Conservation (phyloP, 1,139 yeast species). For the Yamadazyma conglobata region DNA sequence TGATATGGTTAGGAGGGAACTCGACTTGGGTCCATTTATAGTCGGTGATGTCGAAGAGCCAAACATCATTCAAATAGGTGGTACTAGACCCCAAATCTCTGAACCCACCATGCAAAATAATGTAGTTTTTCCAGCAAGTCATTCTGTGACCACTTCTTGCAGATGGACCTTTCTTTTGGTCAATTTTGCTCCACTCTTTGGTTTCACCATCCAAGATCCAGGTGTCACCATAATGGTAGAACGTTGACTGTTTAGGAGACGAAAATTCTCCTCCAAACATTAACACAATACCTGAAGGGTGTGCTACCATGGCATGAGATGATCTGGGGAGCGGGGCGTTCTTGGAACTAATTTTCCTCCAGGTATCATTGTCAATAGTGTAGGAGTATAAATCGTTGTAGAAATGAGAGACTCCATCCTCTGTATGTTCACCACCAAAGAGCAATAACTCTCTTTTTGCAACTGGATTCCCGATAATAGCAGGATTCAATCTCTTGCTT, state of each 20-base stretch:
- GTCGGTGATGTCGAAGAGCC: conserved; percentile 88
- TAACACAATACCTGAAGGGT: conserved; percentile 81
- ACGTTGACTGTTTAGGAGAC: conserved; percentile 92
- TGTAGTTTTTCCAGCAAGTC: conserved; percentile 87
- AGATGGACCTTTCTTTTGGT: conserved; percentile 64
- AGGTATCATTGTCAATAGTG: conserved; percentile 70
- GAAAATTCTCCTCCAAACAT: conserved; percentile 97
- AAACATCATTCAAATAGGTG: conserved; percentile 77
- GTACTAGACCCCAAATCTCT: conserved; percentile 84
- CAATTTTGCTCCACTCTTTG: conserved; percentile 89
- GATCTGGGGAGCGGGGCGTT: conserved; percentile 91
- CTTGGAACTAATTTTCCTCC: conserved; percentile 78
- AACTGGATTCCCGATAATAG: conserved; percentile 72
- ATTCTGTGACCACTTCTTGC: conserved; percentile 92
- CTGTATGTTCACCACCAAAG: conserved; percentile 85
- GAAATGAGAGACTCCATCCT: conserved; percentile 59
- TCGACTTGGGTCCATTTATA: conserved; percentile 91
- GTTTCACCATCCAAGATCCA: conserved; percentile 85
- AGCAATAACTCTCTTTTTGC: conserved; percentile 74
- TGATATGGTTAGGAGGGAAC: conserved; percentile 74
- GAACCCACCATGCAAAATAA: conserved; percentile 87
- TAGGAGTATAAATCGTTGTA: conserved; percentile 79
- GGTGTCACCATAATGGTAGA: conserved; percentile 94
- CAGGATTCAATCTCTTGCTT: conserved; percentile 63
- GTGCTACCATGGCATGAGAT: conserved; percentile 91